These are phyloP conservation scores for Mucor velutinosus DNA, from an alignment of 371 early-diverging fungal species.

Conservation along the genomic window DNA sequence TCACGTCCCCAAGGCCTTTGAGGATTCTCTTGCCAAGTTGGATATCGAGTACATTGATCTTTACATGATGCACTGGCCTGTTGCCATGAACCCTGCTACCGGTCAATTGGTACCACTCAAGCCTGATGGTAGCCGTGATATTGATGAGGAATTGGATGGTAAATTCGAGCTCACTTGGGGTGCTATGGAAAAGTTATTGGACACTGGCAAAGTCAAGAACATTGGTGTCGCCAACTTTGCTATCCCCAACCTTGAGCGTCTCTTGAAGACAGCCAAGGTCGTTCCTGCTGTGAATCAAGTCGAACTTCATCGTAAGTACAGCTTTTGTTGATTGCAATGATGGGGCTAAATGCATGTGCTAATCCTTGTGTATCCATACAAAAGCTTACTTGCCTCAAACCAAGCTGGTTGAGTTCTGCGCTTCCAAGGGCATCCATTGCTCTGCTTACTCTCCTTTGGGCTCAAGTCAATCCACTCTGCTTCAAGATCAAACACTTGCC, in stretches of 20 bases:
- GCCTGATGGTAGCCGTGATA: constrained; percentile 42
- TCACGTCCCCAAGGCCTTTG: constrained; percentile 50
- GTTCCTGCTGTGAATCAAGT: constrained; percentile 72
- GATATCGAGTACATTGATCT: constrained; percentile 73
- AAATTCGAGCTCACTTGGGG: constrained; percentile 49
- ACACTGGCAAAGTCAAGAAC: constrained; percentile 64
- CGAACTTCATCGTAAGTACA: constrained; percentile 65
- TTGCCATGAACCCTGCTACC: constrained; percentile 40
- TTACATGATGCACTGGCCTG: constrained; percentile 58
- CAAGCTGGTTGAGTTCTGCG: constrained; percentile 60
- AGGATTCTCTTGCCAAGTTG: constrained; percentile 54
- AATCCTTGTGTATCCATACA: constrained; percentile 17
- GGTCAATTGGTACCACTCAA: constrained; percentile 32
- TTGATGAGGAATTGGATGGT: constrained; percentile 31
- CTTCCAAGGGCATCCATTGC: constrained; percentile 57
- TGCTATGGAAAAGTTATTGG: constrained; percentile 65
- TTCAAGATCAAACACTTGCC: constrained; percentile 48
- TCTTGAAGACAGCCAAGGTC: constrained; percentile 57
- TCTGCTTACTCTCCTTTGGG: constrained; percentile 80
- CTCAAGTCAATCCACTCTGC: constrained; percentile 42
- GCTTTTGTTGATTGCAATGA: neutral
- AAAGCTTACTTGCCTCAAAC: constrained; percentile 70
- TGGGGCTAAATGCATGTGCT: neutral
- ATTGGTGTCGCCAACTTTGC: constrained; percentile 73
- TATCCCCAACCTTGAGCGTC: constrained; percentile 49